Base-by-base conservation (phyloP, 768 basidiomycete genomes). In the Lactarius vividus region DNA sequence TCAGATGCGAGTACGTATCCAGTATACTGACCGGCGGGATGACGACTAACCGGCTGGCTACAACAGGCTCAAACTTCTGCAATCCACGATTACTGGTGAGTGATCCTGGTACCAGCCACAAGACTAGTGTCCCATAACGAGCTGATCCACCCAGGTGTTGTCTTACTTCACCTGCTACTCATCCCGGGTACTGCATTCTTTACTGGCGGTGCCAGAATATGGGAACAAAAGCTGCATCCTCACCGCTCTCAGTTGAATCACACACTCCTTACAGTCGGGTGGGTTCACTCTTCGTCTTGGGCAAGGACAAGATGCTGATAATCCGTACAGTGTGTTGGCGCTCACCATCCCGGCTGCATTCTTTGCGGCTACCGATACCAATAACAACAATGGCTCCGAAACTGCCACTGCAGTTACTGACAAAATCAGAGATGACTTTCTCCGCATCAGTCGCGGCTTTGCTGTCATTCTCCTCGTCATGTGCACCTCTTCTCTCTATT, bases 141-240 rank as follows among this genome's bases (percentile, higher is more conserved):
- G 23, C 23, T 4, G 11, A 4, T 35, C 26, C 39, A 49, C 33
- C 8, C 64, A 85, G 87, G 89, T 20, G 89, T 92, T 9, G 81
- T 90, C 6, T 75, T 92, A 20, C 79, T 92, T 11, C 89, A 89
- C 73, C 79, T 91, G 0, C 79, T 92, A 0, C 81, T 92, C 18
- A 79, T 91, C 53, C 89, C 89, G 0, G 89, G 89, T 2, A 79
- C 83, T 4, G 80, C 88, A 0, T 91, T 91, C 73, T 78, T 91
- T 23, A 82, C 83, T 2, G 89, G 89, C 23, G 89, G 89, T 55
- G 85, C 84, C 23, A 80, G 82, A 26, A 78, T 91, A 31, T 77
- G 84, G 71, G 82, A 88, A 57, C 89, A 92, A 74, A 81, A 88
- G 61, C 76, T 92, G 10, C 85, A 89, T 69, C 86, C 87, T 2